Percentiles rank a stretch among this genome's conserved stretches.
Conservation (phyloP, 371 early-diverging fungal species). For the Mortierella sp. region DNA sequence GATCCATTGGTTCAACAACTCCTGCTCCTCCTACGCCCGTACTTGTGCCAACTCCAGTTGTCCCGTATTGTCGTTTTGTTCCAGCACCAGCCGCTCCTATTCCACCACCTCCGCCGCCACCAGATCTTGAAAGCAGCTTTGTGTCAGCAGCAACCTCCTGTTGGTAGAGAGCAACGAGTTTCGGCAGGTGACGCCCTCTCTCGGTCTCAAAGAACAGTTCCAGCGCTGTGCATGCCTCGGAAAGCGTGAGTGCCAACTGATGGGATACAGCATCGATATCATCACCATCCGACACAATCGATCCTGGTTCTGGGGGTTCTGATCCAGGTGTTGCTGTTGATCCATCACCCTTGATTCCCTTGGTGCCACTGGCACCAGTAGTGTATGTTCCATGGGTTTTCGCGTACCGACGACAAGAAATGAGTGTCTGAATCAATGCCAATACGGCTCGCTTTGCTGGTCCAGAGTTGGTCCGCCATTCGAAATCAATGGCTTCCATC, state of each 20-base stretch:
- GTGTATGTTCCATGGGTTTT: conserved; percentile 4
- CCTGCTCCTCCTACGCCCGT: conserved; percentile 1
- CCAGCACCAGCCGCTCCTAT: no score
- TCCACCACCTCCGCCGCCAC: conserved; percentile 7
- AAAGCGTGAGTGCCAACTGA: conserved; percentile 17
- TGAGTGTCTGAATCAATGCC: conserved; percentile 31
- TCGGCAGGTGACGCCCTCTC: conserved; percentile 28
- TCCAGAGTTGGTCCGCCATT: conserved; percentile 17
- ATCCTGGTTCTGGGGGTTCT: neutral
- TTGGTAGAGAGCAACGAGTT: conserved; percentile 13
- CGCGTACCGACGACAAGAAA: conserved; percentile 23
- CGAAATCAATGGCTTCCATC: conserved; percentile 34
- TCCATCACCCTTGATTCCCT: neutral
- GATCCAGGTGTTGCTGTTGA: neutral
- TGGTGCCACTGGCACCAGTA: neutral
- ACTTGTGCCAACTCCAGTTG: no score
- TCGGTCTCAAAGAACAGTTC: conserved; percentile 31
- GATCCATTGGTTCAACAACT: conserved; percentile 11
- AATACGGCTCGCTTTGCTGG: conserved; percentile 24
- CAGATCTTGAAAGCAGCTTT: conserved; percentile 23
- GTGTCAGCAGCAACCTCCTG: conserved; percentile 34
- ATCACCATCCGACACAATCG: neutral
- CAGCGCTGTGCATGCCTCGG: conserved; percentile 22
- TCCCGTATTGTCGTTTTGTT: no score
- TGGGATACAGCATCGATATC: conserved; percentile 1